Percentiles rank a stretch among this genome's conserved stretches.
phyloP scores from a whole-genome alignment of 140 eudicot species.

The Erigeron philadelphicus region DNA sequence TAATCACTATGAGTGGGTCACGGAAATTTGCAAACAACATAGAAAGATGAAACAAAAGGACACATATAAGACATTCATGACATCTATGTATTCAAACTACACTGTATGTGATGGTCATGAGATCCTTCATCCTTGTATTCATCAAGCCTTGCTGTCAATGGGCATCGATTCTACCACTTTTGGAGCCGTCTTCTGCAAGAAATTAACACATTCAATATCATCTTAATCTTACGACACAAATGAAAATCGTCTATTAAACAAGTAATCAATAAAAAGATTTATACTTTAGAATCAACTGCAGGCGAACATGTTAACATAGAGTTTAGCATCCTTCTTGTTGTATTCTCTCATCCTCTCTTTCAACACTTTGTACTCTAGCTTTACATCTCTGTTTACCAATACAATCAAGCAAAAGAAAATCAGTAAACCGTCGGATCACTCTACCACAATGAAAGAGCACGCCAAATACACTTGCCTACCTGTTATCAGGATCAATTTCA shows the following conservation, averaged over 20 bases:
- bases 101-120: background rate
- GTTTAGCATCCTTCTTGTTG: background rate
- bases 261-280: background rate
- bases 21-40: background rate
- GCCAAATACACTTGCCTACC: background rate
- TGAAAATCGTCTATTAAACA: background rate
- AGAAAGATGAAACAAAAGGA: background rate
- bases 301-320: background rate
- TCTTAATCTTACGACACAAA: background rate
- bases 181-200: slow-evolving; percentile 23
- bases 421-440: background rate
- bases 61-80: background rate
- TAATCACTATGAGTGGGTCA: background rate
- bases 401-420: background rate
- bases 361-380: background rate
- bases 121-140: background rate
- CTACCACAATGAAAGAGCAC: background rate
- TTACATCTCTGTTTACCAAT: background rate
- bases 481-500: background rate
- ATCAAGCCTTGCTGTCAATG: slow-evolving; percentile 34
- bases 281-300: slow-evolving; percentile 22
- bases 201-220: background rate
- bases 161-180: slow-evolving; percentile 18
- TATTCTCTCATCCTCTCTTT: background rate
- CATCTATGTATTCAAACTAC: background rate